phyloP scores from a whole-genome alignment of 108 stramenopile species.

The Discostella pseudostelligera region DNA sequence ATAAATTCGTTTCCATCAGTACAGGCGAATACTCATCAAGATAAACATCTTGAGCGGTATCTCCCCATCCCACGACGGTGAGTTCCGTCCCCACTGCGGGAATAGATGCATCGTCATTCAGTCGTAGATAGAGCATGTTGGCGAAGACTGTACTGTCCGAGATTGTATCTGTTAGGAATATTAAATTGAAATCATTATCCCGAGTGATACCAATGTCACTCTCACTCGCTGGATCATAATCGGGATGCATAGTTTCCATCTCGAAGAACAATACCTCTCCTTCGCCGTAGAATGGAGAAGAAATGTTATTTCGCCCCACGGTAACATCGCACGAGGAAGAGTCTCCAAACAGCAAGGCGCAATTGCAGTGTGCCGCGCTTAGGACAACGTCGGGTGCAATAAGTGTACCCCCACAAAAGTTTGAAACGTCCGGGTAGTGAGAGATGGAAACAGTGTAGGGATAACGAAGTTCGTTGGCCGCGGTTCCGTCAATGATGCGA shows the following conservation, averaged over 20 bases:
- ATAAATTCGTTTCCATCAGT: conserved; percentile 32
- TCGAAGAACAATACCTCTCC: not conserved
- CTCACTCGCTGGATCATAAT: not conserved
- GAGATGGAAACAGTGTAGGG: conserved; percentile 8
- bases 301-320: not conserved
- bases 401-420: conserved; percentile 1
- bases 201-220: no score
- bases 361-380: conserved; percentile 8
- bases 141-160: not conserved
- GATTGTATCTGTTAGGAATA: not conserved
- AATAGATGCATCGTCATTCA: not conserved
- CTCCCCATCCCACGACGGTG: conserved; percentile 47
- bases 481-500: no score
- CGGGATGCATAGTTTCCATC: not conserved
- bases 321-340: not conserved
- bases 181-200: conserved; percentile 3
- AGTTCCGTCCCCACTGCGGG: conserved; percentile 8
- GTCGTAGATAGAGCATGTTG: not conserved
- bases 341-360: not conserved
- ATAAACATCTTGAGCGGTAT: conserved; percentile 7
- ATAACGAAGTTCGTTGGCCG: not conserved
- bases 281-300: not conserved
- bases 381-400: conserved; percentile 12
- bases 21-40: conserved; percentile 3
- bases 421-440: not conserved